Evolutionary conservation across 768 basidiomycete species (phyloP), one percentile per base, ranked within the genome.

Genomic region (Calvatia gigantea): DNA sequence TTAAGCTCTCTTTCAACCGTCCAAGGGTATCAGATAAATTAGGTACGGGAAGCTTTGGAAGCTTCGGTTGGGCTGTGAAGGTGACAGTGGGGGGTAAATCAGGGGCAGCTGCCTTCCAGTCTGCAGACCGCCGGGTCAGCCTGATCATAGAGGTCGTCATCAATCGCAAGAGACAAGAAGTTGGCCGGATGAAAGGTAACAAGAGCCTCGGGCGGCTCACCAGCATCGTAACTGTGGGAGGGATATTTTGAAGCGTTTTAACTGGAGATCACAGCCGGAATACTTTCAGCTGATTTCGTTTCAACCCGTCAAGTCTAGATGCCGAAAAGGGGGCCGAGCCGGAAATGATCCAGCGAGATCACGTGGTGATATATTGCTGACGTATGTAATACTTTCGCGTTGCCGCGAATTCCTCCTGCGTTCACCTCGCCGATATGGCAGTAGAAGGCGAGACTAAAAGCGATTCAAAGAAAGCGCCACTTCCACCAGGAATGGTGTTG

Each of bases 401-500:
- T 7, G n/a, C 41, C 42, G 12, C n/a, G n/a, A n/a, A n/a, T n/a
- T n/a, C n/a, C n/a, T n/a, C n/a, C n/a, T n/a, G n/a, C n/a, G 15
- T 23, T 27, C 19, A 38, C 21, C 21, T 37, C 23, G 15, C 21
- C 46, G 15, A 29, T 12, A 55, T 57, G 56, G 21, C 49, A n/a
- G 47, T 9, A 19, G 49, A 57, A 31, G 47, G 38, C 25, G 21
- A 32, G 23, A 27, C 46, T 11, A 28, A 51, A 32, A 33, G 37
- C 25, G 39, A 57, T 19, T 21, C 45, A 17, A 58, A 59, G 44
- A 45, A 50, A 27, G 29, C 43, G 11, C 19, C 88, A 27, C 42
- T 45, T 37, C 88, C 90, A 0, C 88, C 91, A 6, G 93, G 92
- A 2, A 86, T 93, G 78, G 82, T 95, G 54, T 73, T 98, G 61